Evolutionary conservation across 2,329 filamentous ascomycete genomes (phyloP), one percentile per base, ranked within the genome.

Genomic region (Xylaria sp.): DNA sequence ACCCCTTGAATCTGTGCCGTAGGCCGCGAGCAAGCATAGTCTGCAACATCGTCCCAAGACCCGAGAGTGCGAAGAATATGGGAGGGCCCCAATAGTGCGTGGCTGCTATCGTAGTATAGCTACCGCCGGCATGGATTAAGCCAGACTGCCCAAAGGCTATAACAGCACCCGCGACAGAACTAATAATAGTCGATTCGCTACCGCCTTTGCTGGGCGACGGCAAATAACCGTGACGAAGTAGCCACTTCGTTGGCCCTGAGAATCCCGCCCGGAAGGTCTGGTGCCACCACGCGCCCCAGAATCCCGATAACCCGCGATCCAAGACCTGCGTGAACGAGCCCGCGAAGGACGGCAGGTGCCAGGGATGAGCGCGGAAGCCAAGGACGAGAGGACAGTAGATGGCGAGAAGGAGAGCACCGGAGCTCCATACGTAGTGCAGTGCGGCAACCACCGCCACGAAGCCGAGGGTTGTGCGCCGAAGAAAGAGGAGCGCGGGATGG

Each of bases 211-310:
- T 89, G 3, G 87, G 83, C 40, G 85, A 78, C 17, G 63, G 60
- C 96, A 69, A 37, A 38, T 64, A 67, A 4, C 55, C 63, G 11
- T 55, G 21, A 8, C 51, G 37, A 45, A 64, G 7, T 28, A 66
- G 49, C 65, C 65, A 66, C 28, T 59, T 67, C 11, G 60, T 61
- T 11, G 63, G 60, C 4, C 57, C 63, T 6, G 85, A 78, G 72
- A 94, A 93, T 2, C 86, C 87, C 58, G 87, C 84, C 0, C 93
- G 89, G 78, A 97, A 67, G 2, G 89, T 89, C 77, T 97, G 94
- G 75, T 98, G 94, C 94, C 94, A 97, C 83, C 88, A 94, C 21
- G 81, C 82, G 46, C 91, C 89, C 94, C 94, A 98, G 77, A 89
- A 90, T 0, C 93, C 94, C 0, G 85, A 83, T 1, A 97, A 80